Evolutionary conservation across 345 rosid species (phyloP).

Genomic region (Raphanus raphanistrum): DNA sequence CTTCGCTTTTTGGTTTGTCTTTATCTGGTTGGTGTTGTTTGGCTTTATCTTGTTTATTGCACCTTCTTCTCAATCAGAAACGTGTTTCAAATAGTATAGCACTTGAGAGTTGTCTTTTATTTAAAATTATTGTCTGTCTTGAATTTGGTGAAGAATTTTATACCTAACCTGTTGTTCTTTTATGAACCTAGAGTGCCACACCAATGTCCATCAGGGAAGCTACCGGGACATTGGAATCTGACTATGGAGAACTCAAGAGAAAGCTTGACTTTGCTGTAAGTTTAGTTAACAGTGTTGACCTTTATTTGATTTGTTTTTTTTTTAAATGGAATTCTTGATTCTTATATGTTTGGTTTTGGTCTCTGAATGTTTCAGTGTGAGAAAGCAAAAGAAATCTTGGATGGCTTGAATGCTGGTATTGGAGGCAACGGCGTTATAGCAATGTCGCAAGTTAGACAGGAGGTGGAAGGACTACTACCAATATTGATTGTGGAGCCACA

Average conservation of each 20-base stretch:
- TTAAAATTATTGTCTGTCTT: constrained; percentile 2
- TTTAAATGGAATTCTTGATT: not conserved
- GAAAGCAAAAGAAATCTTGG: constrained; percentile 51
- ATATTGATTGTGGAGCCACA: constrained; percentile 43
- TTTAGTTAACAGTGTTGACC: not conserved
- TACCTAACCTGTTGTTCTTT: not conserved
- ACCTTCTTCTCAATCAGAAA: not conserved
- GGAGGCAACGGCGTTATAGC: constrained; percentile 36
- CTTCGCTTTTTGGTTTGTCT: constrained; percentile 8
- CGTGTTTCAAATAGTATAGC: not conserved
- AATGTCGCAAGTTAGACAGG: constrained; percentile 52
- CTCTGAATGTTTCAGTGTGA: constrained; percentile 52
- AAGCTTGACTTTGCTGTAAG: constrained; percentile 69
- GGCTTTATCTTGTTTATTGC: not conserved
- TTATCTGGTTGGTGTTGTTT: constrained; percentile 25
- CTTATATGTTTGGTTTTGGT: constrained; percentile 20
- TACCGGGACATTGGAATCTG: constrained; percentile 33
- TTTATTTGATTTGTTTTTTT: not conserved
- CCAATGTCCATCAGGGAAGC: not conserved
- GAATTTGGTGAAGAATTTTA: not conserved
- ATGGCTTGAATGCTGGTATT: constrained; percentile 50
- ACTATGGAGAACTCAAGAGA: constrained; percentile 53
- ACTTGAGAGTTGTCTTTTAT: not conserved
- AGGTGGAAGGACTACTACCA: constrained; percentile 62
- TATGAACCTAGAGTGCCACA: constrained; percentile 11